These are phyloP conservation scores for Cordyceps militaris DNA, from an alignment of 2,329 filamentous ascomycete species.

Conservation along the genomic window DNA sequence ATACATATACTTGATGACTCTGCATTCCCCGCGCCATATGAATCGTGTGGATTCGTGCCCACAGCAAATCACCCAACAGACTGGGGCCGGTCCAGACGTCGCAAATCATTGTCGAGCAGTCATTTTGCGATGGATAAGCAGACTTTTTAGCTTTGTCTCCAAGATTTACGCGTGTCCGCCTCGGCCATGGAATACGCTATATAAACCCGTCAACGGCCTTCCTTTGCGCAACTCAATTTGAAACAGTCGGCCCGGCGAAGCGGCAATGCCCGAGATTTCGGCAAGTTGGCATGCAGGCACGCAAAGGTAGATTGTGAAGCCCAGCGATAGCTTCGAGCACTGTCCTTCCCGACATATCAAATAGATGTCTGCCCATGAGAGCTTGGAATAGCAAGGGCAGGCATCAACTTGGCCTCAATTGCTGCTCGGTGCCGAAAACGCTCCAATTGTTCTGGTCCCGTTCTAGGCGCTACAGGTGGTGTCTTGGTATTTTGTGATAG, in stretches of 20 bases:
- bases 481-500: slow-evolving; percentile 25
- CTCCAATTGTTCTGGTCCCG: neutral
- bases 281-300: no score
- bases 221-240: no score
- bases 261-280: neutral
- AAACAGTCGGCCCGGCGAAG: neutral
- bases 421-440: neutral
- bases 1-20: neutral
- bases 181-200: neutral
- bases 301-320: no score
- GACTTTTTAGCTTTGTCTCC: neutral
- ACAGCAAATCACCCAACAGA: neutral
- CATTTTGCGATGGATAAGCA: neutral
- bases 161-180: neutral
- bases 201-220: neutral
- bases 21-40: neutral
- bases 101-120: neutral
- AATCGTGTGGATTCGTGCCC: neutral
- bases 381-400: neutral
- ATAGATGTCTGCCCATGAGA: no score
- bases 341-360: no score
- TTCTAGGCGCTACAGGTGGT: neutral
- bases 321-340: no score
- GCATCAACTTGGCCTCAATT: neutral
- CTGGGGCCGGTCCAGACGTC: neutral